Base-by-base conservation (phyloP, 2,329 filamentous ascomycete genomes). In the Graphilbum fragrans region DNA sequence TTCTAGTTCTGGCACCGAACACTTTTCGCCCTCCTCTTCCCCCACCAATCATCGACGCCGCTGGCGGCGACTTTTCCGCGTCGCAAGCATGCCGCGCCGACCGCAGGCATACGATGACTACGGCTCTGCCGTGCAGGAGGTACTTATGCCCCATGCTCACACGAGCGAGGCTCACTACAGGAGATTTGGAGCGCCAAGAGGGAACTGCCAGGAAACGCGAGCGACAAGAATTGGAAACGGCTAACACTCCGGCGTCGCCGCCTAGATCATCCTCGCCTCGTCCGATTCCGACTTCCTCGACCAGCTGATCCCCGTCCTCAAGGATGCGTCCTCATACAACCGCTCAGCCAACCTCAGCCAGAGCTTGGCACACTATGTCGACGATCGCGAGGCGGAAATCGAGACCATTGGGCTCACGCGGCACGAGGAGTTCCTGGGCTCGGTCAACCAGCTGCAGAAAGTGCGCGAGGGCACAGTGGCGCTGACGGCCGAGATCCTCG, bases 241-340 rank as follows among this genome's bases (percentile, higher is more conserved):
- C 16, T 34, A 19, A 33, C 22, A 31, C 21, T 18, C 17, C 11
- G 11, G 3, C 12, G 17, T n/a, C 18, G 4, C 5, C 35, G 14
- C 22, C 35, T 57, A 98, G 86, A 93, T 96, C 51, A 88, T 95
- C 47, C 77, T 94, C 52, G 87, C 90, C 2, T 83, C 87, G 12
- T 87, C 88, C 19, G 90, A 96, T 55, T 74, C 82, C 38, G 92
- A 98, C 54, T 96, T 95, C 55, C 78, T 98, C 48, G 92, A 96
- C 58, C 90, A 95, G 56, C 67, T 98, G 39, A 94, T 96, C 37
- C 90, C 88, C 10, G 84, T 93, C 2, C 80, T 98, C 48, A 92
- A 87, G 66, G 90, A 95, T 72, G 87, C 86, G 50, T 78, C 85
- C 47, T 70, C 77, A 52, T 79, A 84, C 42, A 81, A 84, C 56